Percentiles rank a stretch among this genome's conserved stretches.
Evolutionary conservation across 768 basidiomycete genomes (phyloP).

Genomic region (Pleurotus sapidus): DNA sequence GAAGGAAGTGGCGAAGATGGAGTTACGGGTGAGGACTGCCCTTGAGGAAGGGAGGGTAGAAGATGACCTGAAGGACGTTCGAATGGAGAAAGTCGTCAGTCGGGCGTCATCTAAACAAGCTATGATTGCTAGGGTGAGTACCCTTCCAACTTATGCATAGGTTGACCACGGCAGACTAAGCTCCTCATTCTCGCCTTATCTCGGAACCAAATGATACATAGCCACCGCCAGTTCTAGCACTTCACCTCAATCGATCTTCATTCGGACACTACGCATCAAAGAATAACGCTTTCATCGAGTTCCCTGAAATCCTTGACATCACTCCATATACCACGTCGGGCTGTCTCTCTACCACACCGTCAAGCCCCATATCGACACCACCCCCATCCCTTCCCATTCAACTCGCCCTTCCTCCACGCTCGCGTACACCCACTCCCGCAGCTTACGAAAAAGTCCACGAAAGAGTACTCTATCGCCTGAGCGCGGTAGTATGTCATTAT

Average conservation of each 20-base stretch:
- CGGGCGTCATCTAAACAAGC: slow-evolving; percentile 82
- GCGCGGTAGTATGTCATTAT: slow-evolving; percentile 88
- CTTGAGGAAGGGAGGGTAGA: slow-evolving; percentile 77
- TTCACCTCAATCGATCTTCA: slow-evolving; percentile 91
- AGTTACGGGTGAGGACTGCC: slow-evolving; percentile 55
- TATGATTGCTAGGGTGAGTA: slow-evolving; percentile 84
- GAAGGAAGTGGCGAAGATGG: slow-evolving; percentile 68
- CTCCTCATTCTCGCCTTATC: not conserved
- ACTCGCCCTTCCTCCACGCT: slow-evolving; percentile 29
- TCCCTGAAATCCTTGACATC: slow-evolving; percentile 87
- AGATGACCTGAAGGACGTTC: slow-evolving; percentile 78
- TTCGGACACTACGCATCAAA: slow-evolving; percentile 74
- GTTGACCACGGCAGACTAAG: not conserved
- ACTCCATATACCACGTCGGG: slow-evolving; percentile 86
- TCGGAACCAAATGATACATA: slow-evolving; percentile 22
- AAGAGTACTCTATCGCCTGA: slow-evolving; percentile 81
- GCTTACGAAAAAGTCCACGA: slow-evolving; percentile 37
- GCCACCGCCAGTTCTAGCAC: slow-evolving; percentile 82
- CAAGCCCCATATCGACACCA: slow-evolving; percentile 67
- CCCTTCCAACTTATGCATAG: not conserved
- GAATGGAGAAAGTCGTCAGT: slow-evolving; percentile 74
- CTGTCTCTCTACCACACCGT: slow-evolving; percentile 66
- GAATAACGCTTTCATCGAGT: slow-evolving; percentile 77
- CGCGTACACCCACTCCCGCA: slow-evolving; percentile 55
- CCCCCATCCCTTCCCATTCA: slow-evolving; percentile 36